Conservation (phyloP, 2,329 filamentous ascomycete genomes). For the Monosporascus sp. region DNA sequence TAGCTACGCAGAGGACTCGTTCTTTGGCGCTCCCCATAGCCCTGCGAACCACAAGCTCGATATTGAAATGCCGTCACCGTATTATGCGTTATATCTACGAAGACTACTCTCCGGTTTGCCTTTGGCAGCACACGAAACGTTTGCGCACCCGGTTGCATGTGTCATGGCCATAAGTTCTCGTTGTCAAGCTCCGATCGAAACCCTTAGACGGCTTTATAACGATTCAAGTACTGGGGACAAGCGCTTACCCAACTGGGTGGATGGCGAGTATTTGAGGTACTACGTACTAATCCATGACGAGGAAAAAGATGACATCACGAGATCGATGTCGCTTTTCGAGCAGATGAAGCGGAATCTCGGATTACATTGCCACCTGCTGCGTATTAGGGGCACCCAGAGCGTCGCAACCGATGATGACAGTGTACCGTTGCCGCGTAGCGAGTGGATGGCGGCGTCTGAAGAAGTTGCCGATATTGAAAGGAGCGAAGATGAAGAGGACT, state of each 20-base stretch:
- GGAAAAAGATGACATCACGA: constrained; percentile 85
- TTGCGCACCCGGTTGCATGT: constrained; percentile 89
- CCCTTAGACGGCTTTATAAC: constrained; percentile 75
- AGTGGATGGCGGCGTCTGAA: constrained; percentile 86
- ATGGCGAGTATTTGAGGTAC: constrained; percentile 88
- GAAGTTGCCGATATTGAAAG: constrained; percentile 70
- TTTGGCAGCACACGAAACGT: constrained; percentile 82
- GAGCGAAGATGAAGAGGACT: constrained; percentile 63
- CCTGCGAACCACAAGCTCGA: constrained; percentile 39
- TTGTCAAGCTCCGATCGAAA: constrained; percentile 77
- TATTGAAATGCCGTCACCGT: constrained; percentile 59
- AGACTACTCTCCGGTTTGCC: constrained; percentile 76
- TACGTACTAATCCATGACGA: constrained; percentile 97
- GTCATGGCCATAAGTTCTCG: constrained; percentile 93
- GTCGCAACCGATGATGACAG: constrained; percentile 89
- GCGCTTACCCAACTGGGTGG: constrained; percentile 76
- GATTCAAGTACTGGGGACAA: constrained; percentile 75
- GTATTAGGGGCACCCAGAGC: constrained; percentile 79
- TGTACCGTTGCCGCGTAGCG: constrained; percentile 70
- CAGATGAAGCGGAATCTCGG: constrained; percentile 99
- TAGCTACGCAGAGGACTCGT: constrained; percentile 63
- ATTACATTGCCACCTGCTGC: constrained; percentile 85
- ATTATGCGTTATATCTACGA: constrained; percentile 80
- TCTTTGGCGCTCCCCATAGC: constrained; percentile 32
- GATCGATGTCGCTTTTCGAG: constrained; percentile 86